A percentile compares a stretch with the other conserved stretches of the same genome.
phyloP scores from a whole-genome alignment of 768 basidiomycete genomes.

The Trametopsis cervina region DNA sequence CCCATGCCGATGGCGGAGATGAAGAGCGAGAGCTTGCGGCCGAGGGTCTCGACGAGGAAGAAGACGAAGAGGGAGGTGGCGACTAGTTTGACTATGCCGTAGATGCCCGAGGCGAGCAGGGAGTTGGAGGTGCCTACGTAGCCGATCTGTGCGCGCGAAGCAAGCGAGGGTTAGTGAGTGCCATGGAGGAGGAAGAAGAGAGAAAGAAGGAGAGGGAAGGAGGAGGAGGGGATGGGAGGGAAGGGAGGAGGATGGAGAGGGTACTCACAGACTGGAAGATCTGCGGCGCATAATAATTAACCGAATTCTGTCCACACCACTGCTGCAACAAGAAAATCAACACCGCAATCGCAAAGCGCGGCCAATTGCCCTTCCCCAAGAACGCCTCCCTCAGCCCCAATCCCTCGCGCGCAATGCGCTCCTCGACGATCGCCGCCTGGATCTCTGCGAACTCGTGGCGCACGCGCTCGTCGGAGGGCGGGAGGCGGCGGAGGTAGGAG shows the following conservation, averaged over 20 bases:
- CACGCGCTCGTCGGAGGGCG: constrained; percentile 35
- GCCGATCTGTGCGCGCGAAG: constrained; percentile 43
- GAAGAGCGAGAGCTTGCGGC: constrained; percentile 64
- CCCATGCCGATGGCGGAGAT: constrained; percentile 79
- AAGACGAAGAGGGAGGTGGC: constrained; percentile 62
- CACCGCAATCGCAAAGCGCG: constrained; percentile 82
- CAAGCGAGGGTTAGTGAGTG: background rate
- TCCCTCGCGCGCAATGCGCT: constrained; percentile 56
- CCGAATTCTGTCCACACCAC: constrained; percentile 80
- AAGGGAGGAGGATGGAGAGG: too few relatives aligned
- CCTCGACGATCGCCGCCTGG: constrained; percentile 71
- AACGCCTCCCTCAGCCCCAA: constrained; percentile 67
- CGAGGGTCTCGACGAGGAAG: constrained; percentile 59
- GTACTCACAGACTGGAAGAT: constrained; percentile 56
- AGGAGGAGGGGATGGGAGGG: too few relatives aligned
- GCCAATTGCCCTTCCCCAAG: constrained; percentile 73
- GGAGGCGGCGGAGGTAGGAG: constrained; percentile 52
- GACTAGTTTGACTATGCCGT: constrained; percentile 60
- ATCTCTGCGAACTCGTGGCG: constrained; percentile 72
- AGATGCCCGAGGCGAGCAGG: constrained; percentile 68
- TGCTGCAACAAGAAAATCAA: constrained; percentile 76
- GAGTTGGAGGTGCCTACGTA: constrained; percentile 51
- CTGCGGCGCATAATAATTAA: constrained; percentile 69
- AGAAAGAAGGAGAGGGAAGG: too few relatives aligned
- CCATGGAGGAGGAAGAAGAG: background rate